A percentile compares a stretch with the other conserved stretches of the same genome.
Evolutionary conservation across 2,329 filamentous ascomycete genomes (phyloP).

Genomic region (Sclerotinia borealis): DNA sequence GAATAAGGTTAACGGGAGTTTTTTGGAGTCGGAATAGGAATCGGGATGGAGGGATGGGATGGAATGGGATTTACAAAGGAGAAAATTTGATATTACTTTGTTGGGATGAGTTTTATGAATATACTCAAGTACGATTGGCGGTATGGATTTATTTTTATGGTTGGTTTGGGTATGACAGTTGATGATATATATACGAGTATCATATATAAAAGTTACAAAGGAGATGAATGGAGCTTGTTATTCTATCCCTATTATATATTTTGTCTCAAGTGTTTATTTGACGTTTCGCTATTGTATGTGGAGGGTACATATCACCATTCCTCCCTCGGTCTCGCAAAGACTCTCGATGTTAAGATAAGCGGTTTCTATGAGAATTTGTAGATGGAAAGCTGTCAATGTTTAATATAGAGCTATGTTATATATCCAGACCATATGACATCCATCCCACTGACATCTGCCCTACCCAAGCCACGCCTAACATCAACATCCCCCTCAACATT

Average conservation of each 20-base stretch:
- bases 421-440: too few species aligned
- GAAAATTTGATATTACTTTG: neutral
- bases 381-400: too few species aligned
- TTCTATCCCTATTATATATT: neutral
- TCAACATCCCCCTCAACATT: neutral
- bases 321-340: too few species aligned
- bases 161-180: neutral
- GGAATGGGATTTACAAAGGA: neutral
- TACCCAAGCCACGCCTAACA: too few species aligned
- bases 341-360: too few species aligned
- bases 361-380: too few species aligned
- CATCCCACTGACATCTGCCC: too few species aligned
- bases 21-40: too few species aligned
- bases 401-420: too few species aligned
- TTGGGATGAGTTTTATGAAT: neutral
- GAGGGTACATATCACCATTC: too few species aligned
- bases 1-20: neutral
- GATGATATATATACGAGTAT: neutral
- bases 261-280: neutral
- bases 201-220: neutral
- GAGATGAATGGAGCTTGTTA: neutral
- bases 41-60: neutral
- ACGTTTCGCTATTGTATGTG: too few species aligned
- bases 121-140: neutral
- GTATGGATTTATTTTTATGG: neutral